A percentile compares a stretch with the other conserved stretches of the same genome.
These are phyloP conservation scores for Miscanthus lutarioriparius DNA, from an alignment of 176 grass and related monocot genomes.

Conservation along the genomic window DNA sequence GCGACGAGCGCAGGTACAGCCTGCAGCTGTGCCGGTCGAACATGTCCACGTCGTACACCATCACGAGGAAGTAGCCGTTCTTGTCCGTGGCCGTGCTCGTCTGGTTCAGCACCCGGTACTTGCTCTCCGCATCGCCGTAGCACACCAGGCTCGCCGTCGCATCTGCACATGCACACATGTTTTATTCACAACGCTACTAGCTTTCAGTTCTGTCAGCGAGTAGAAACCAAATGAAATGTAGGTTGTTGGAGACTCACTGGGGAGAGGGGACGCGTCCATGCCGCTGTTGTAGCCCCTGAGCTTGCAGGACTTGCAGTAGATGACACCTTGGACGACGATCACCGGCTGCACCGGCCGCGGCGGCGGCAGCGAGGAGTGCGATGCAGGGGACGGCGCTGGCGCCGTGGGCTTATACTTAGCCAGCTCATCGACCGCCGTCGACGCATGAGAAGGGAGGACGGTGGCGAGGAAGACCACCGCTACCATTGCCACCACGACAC, in stretches of 20 bases:
- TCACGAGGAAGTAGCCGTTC: slow-evolving; percentile 43
- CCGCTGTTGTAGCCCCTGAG: slow-evolving; percentile 35
- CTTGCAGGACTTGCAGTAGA: slow-evolving; percentile 54
- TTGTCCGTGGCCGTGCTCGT: slow-evolving; percentile 36
- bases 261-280: slow-evolving; percentile 44
- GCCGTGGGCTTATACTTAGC: neutral
- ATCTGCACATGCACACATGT: too few species aligned
- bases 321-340: slow-evolving; percentile 48
- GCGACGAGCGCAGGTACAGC: slow-evolving; percentile 43
- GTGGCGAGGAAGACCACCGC: slow-evolving; percentile 8
- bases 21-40: slow-evolving; percentile 29
- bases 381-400: neutral
- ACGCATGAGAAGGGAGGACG: neutral
- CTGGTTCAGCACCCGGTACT: slow-evolving; percentile 41
- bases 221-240: neutral
- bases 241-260: neutral
- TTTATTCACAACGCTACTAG: too few species aligned
- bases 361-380: neutral
- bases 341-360: slow-evolving; percentile 14
- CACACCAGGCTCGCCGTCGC: slow-evolving; percentile 56
- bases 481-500: neutral
- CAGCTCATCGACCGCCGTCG: slow-evolving; percentile 1
- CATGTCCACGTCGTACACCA: slow-evolving; percentile 45
- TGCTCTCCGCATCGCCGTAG: slow-evolving; percentile 21
- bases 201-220: neutral